A percentile compares a stretch with the other conserved stretches of the same genome.
Conservation (phyloP, 2,329 filamentous ascomycete species). For the Coniella vitis region DNA sequence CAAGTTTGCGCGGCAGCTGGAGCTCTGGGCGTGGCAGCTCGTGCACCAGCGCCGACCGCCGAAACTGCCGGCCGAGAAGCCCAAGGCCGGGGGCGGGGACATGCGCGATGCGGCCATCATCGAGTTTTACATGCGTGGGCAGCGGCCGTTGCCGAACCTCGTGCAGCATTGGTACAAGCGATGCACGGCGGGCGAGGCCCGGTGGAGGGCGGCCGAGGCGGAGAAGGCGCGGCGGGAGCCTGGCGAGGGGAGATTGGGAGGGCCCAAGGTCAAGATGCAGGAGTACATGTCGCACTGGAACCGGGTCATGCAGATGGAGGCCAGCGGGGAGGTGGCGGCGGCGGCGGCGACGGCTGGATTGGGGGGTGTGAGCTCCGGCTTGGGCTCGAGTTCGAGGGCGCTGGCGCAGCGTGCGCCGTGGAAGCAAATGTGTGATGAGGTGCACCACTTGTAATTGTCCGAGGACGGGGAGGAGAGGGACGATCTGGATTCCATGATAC, state of each 20-base stretch:
- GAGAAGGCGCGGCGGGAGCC: background rate
- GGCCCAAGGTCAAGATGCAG: background rate
- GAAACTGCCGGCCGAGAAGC: background rate
- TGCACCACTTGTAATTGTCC: no score
- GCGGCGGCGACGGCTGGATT: background rate
- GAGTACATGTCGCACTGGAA: background rate
- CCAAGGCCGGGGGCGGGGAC: background rate
- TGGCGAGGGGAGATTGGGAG: background rate
- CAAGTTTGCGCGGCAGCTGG: background rate
- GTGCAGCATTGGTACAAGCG: background rate
- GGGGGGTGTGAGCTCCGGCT: background rate
- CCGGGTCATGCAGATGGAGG: background rate
- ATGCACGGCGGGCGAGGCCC: background rate
- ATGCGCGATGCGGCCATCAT: slow-evolving; percentile 2
- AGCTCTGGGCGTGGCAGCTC: background rate
- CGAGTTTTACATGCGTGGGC: background rate
- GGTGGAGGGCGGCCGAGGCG: background rate
- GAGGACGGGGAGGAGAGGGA: no score
- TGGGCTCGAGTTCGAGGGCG: background rate
- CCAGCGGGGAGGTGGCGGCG: background rate
- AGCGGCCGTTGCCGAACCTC: background rate
- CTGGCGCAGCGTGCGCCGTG: no score
- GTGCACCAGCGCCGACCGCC: background rate
- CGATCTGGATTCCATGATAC: no score
- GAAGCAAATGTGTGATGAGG: no score